These are phyloP conservation scores for Phoma sp. DNA, from an alignment of 2,329 filamentous ascomycete genomes.

Conservation along the genomic window DNA sequence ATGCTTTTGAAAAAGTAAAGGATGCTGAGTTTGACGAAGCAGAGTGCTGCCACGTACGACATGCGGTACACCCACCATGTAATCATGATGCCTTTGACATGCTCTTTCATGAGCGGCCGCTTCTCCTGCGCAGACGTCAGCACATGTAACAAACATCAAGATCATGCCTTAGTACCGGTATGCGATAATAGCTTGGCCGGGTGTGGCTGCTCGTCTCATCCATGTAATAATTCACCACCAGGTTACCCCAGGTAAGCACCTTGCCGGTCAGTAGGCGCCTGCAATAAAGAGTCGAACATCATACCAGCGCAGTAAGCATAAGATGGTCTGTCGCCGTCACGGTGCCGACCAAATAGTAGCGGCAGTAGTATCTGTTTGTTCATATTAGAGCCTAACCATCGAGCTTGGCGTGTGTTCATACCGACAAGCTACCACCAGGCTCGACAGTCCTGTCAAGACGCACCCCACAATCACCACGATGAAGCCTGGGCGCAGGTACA, in stretches of 20 bases:
- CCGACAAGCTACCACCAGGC: conserved; percentile 31
- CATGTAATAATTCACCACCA: conserved; percentile 46
- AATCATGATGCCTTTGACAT: conserved; percentile 37
- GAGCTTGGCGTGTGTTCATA: neutral
- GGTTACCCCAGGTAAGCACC: conserved; percentile 46
- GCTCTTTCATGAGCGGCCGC: conserved; percentile 28
- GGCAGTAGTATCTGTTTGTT: conserved; percentile 42
- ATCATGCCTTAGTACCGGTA: conserved; percentile 26
- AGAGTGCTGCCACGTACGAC: conserved; percentile 36
- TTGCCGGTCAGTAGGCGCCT: conserved; percentile 7
- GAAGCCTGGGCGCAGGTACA: conserved; percentile 42
- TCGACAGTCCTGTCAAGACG: conserved; percentile 46
- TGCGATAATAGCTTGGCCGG: conserved; percentile 32
- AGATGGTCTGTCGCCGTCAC: conserved; percentile 43
- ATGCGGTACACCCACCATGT: conserved; percentile 47
- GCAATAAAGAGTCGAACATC: neutral
- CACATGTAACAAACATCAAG: neutral
- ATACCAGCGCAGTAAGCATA: conserved; percentile 43
- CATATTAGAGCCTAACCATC: neutral
- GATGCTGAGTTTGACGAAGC: conserved; percentile 43
- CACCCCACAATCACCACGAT: conserved; percentile 44
- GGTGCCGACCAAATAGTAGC: conserved; percentile 40
- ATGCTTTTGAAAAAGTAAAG: conserved; percentile 47
- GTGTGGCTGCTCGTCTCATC: conserved; percentile 37
- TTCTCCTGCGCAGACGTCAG: conserved; percentile 36